Conservation (phyloP, 2,329 filamentous ascomycete genomes). For the Fusarium napiforme region DNA sequence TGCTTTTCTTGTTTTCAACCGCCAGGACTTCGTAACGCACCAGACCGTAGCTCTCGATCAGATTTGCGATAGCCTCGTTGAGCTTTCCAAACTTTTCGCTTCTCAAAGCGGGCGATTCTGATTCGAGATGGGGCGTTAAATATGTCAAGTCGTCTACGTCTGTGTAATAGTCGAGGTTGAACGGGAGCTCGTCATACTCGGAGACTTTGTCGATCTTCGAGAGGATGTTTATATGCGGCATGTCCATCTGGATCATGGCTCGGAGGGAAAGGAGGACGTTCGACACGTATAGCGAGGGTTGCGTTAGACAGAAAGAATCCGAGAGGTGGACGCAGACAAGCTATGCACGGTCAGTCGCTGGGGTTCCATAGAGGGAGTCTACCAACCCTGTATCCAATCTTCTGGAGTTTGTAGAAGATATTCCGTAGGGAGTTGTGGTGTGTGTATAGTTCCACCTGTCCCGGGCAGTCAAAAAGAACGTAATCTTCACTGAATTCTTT, state of each 20-base stretch:
- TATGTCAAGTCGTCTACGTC: conserved; percentile 94
- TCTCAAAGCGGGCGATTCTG: conserved; percentile 76
- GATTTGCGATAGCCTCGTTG: conserved; percentile 85
- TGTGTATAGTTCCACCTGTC: conserved; percentile 96
- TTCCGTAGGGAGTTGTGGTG: conserved; percentile 93
- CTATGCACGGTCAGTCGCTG: conserved; percentile 60
- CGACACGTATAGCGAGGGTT: conserved; percentile 94
- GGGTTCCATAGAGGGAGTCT: too few relatives aligned
- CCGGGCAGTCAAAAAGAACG: conserved; percentile 93
- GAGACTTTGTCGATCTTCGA: conserved; percentile 97
- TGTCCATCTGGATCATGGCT: conserved; percentile 98
- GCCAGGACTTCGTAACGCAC: conserved; percentile 94
- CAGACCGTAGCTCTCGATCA: conserved; percentile 90
- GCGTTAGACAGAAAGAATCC: conserved; percentile 91
- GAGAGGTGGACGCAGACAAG: conserved; percentile 93
- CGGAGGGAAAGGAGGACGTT: conserved; percentile 92
- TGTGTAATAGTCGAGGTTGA: conserved; percentile 97
- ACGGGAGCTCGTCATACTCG: conserved; percentile 85
- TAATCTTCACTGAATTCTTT: conserved; percentile 89
- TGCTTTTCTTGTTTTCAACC: conserved; percentile 95
- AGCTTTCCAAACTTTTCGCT: conserved; percentile 83
- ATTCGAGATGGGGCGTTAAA: conserved; percentile 81
- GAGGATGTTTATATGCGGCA: conserved; percentile 93
- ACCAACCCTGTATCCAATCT: conserved; percentile 88
- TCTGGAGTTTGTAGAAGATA: conserved; percentile 90